Conservation (phyloP, 345 rosid genomes). For the Gossypium anomalum region DNA sequence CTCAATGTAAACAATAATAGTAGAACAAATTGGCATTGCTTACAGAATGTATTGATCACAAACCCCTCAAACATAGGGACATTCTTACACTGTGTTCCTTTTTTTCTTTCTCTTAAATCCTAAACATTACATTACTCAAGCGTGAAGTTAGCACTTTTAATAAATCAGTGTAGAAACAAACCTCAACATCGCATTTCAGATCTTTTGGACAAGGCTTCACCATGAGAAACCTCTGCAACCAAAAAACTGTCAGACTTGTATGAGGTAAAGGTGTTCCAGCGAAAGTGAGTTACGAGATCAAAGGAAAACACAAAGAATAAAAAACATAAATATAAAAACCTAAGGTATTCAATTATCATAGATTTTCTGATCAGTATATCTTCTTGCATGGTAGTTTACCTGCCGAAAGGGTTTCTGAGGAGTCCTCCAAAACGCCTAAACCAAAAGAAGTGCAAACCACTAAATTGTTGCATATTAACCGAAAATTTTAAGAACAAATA, state of each 20-base stretch:
- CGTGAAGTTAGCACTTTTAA: neutral
- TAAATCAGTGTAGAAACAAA: constrained; percentile 30
- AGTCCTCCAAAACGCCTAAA: constrained; percentile 85
- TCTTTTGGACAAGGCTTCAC: constrained; percentile 95
- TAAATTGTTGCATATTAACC: neutral
- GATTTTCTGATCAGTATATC: neutral
- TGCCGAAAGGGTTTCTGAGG: constrained; percentile 90
- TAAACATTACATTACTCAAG: neutral
- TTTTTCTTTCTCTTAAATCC: neutral
- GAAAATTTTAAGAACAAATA: neutral
- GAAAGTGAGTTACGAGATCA: neutral
- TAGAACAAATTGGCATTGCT: neutral
- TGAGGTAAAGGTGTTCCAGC: neutral
- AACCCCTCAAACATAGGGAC: neutral
- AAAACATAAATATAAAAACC: neutral
- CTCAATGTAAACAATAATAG: neutral
- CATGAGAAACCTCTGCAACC: constrained; percentile 71
- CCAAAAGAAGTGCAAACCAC: neutral
- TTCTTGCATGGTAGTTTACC: constrained; percentile 31
- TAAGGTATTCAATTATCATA: neutral
- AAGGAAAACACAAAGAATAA: neutral
- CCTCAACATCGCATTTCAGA: constrained; percentile 90
- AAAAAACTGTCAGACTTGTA: constrained; percentile 16
- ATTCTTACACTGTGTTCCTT: neutral
- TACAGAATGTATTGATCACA: neutral